phyloP scores from a whole-genome alignment of 176 grass and related monocot species.

The Musa troglodytarum region DNA sequence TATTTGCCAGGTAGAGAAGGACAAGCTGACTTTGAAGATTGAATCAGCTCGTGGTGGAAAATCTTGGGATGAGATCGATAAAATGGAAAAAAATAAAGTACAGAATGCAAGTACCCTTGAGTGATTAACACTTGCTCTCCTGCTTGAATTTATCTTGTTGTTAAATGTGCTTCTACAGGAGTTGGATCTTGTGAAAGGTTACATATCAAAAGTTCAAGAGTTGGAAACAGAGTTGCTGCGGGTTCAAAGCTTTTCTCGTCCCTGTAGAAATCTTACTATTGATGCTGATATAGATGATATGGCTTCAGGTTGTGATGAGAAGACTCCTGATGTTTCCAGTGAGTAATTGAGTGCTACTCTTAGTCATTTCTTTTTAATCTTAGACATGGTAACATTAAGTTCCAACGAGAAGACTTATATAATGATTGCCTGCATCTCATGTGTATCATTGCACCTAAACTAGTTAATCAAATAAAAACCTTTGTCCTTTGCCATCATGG shows the following conservation, averaged over 20 bases:
- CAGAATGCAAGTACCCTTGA: neutral
- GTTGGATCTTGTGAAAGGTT: slow-evolving; percentile 56
- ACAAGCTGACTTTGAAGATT: slow-evolving; percentile 65
- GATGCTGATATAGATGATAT: slow-evolving; percentile 53
- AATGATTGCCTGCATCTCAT: no score
- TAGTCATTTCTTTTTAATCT: neutral
- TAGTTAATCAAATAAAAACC: no score
- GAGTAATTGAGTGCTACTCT: slow-evolving; percentile 1
- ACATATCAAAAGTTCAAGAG: slow-evolving; percentile 77
- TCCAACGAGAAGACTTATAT: no score
- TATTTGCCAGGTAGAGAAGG: slow-evolving; percentile 64
- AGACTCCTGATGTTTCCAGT: slow-evolving; percentile 43
- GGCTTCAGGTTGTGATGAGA: slow-evolving; percentile 42
- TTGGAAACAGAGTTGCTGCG: slow-evolving; percentile 62
- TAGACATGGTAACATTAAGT: no score
- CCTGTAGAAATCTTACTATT: slow-evolving; percentile 42
- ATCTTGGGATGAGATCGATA: slow-evolving; percentile 73
- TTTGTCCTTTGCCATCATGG: no score
- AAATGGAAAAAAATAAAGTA: slow-evolving; percentile 33
- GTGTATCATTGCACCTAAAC: no score
- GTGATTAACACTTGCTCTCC: neutral
- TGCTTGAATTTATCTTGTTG: neutral
- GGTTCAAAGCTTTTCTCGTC: slow-evolving; percentile 43
- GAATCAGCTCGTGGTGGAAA: slow-evolving; percentile 59
- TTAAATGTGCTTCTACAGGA: slow-evolving; percentile 32